Evolutionary conservation across 1,139 yeast genomes (phyloP), one percentile per base, ranked within the genome.

Genomic region (Arxiozyma bovina): DNA sequence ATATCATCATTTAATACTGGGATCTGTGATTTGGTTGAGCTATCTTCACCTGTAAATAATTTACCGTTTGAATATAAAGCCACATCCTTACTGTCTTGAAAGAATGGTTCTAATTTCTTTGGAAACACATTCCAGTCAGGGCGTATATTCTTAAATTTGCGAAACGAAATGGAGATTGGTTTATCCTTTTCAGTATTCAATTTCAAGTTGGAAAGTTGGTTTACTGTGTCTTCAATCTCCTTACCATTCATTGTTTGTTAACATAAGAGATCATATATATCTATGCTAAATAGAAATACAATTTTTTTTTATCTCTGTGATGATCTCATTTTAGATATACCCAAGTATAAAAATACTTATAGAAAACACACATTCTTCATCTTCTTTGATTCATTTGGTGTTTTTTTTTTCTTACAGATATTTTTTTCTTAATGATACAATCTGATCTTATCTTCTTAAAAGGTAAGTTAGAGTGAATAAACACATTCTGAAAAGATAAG

Each of bases 161-260:
- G 23, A 38, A 55, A 56, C 4, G 56, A 56, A 15, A 73, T 71
- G 73, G 70, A 65, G 62, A 15, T 38, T 7, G 43, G 15, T 9
- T 22, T 17, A 6, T 8, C 20, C 38, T 38, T 34, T 34, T 15
- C 40, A 34, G 8, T 12, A 15, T 8, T 27, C 17, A 41, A 17
- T 15, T n/a, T n/a, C 23, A 50, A 4, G 15, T 43, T 41, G 20
- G 22, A 11, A n/a, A 44, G 20, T 12, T 25, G 25, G 23, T 38
- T 18, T 25, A 21, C 18, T 11, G 23, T 25, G 17, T 40, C 44
- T 23, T 40, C 30, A 23, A 45, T 30, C 7, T 41, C 46, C 12
- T 43, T 44, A 15, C n/a, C 12, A 17, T 34, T 34, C 40, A 34
- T 34, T 12, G n/a, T 3, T 34, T 15, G n/a, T 34, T 27, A 5